Conservation (phyloP, 2,329 filamentous ascomycete species). For the Pseudomassariella vexata region DNA sequence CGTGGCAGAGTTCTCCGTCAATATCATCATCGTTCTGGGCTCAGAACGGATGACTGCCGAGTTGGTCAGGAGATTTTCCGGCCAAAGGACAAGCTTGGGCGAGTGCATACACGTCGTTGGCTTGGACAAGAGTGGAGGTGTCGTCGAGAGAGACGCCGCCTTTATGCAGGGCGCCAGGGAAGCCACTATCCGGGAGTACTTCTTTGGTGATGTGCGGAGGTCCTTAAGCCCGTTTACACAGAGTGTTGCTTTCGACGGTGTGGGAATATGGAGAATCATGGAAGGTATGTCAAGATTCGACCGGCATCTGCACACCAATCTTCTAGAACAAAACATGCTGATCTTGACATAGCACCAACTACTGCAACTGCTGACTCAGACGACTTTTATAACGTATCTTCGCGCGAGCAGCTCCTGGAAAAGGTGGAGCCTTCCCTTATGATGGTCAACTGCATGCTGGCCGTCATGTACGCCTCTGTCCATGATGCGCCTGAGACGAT, state of each 20-base stretch:
- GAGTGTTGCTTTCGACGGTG: constrained; percentile 68
- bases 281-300: constrained; percentile 51
- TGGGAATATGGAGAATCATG: constrained; percentile 67
- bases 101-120: constrained; percentile 71
- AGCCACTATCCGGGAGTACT: constrained; percentile 81
- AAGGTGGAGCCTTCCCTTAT: constrained; percentile 58
- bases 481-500: constrained; percentile 68
- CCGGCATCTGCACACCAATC: constrained; percentile 1
- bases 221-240: constrained; percentile 85
- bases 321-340: constrained; percentile 5
- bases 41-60: constrained; percentile 72
- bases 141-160: constrained; percentile 65
- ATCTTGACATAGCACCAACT: too few species aligned
- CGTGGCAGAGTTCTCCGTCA: constrained; percentile 56
- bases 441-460: constrained; percentile 77
- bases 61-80: constrained; percentile 63
- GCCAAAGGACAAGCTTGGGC: constrained; percentile 47
- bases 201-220: constrained; percentile 76
- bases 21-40: constrained; percentile 75
- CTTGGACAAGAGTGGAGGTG: constrained; percentile 80
- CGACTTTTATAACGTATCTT: constrained; percentile 22
- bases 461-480: constrained; percentile 72
- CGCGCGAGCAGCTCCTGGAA: constrained; percentile 34
- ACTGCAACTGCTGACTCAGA: constrained; percentile 10
- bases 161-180: constrained; percentile 73